These are phyloP conservation scores for Colletotrichum paranaense DNA, from an alignment of 2,329 filamentous ascomycete species.

Conservation along the genomic window DNA sequence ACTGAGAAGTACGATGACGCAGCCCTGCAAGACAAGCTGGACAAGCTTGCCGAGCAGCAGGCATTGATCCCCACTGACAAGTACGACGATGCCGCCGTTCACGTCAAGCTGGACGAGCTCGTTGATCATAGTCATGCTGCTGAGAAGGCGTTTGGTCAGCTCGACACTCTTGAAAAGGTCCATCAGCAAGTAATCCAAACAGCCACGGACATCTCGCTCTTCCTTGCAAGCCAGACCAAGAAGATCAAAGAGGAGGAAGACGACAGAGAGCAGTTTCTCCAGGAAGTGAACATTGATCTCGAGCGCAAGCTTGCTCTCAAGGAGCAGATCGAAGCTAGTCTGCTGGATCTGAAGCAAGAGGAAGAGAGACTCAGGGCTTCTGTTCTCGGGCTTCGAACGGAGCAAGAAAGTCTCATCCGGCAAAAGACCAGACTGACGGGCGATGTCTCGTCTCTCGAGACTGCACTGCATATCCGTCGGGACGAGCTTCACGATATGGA, in stretches of 20 bases:
- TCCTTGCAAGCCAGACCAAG: conserved; percentile 81
- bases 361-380: conserved; percentile 64
- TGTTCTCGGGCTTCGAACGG: conserved; percentile 69
- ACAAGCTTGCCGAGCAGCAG: conserved; percentile 48
- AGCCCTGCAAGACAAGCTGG: conserved; percentile 43
- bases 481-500: conserved; percentile 96
- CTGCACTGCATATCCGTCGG: conserved; percentile 85
- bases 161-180: conserved; percentile 88
- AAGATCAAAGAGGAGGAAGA: conserved; percentile 82
- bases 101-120: conserved; percentile 51
- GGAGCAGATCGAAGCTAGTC: conserved; percentile 68
- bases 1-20: conserved; percentile 40
- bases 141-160: conserved; percentile 76
- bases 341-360: conserved; percentile 63
- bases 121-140: conserved; percentile 74
- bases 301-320: conserved; percentile 79
- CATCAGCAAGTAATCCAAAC: conserved; percentile 88
- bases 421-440: conserved; percentile 85
- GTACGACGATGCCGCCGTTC: conserved; percentile 41
- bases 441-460: conserved; percentile 91
- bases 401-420: conserved; percentile 79
- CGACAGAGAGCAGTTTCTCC: conserved; percentile 80
- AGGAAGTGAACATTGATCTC: conserved; percentile 83
- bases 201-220: conserved; percentile 84
- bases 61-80: conserved; percentile 29